phyloP scores from a whole-genome alignment of 108 stramenopile species.

The Ochromonas danica region DNA sequence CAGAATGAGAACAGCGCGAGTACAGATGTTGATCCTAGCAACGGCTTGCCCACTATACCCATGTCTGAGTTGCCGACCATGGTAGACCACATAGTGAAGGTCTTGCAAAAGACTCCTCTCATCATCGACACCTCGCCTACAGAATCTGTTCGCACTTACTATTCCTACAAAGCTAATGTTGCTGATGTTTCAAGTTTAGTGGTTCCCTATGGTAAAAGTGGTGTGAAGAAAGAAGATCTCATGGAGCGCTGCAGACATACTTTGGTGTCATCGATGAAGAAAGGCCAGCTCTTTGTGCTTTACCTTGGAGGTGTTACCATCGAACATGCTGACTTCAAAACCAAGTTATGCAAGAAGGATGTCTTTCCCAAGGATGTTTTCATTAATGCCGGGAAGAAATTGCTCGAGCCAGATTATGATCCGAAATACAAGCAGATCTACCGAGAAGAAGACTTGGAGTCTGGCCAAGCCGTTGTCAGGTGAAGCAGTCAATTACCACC shows the following conservation, averaged over 20 bases:
- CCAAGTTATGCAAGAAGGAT: constrained; percentile 32
- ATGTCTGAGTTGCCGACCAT: background rate
- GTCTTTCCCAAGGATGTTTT: constrained; percentile 33
- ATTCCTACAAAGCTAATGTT: constrained; percentile 1
- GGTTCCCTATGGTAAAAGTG: constrained; percentile 18
- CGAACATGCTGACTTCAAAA: constrained; percentile 28
- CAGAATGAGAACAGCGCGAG: background rate
- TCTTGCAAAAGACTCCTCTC: constrained; percentile 34
- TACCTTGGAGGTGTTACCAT: constrained; percentile 22
- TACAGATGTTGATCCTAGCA: background rate
- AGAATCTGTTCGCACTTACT: background rate
- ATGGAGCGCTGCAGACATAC: constrained; percentile 27
- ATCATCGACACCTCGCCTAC: constrained; percentile 22
- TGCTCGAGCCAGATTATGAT: background rate
- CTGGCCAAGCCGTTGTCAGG: background rate
- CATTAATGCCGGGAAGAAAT: constrained; percentile 12
- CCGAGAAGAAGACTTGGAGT: constrained; percentile 12
- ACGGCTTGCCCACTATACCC: background rate
- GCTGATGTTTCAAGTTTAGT: constrained; percentile 8
- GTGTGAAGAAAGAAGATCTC: constrained; percentile 24
- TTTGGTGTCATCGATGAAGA: constrained; percentile 11
- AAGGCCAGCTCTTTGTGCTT: constrained; percentile 3
- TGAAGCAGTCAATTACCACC: background rate
- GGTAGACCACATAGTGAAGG: constrained; percentile 18
- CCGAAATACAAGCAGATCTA: constrained; percentile 28